phyloP scores from a whole-genome alignment of 179 eudicot genomes.

The Nepenthes alata region DNA sequence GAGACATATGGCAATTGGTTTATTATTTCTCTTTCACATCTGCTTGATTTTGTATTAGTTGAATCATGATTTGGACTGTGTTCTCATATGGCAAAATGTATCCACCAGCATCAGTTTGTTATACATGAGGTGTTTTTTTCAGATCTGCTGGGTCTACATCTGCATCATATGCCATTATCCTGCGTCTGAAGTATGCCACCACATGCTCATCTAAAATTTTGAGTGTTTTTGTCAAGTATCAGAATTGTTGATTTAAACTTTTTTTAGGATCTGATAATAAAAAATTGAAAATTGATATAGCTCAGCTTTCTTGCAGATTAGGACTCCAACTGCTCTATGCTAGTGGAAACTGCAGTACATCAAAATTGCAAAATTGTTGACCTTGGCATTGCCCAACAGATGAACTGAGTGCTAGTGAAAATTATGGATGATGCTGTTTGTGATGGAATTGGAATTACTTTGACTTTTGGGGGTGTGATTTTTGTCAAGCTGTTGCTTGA shows the following conservation, averaged over 20 bases:
- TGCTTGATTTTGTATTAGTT: too few species aligned
- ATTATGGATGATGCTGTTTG: constrained; percentile 49
- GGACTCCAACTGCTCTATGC: constrained; percentile 97
- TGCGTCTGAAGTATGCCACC: too few species aligned
- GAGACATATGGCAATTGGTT: too few species aligned
- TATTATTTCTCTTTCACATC: too few species aligned
- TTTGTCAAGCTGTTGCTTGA: constrained; percentile 77
- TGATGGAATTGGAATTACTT: constrained; percentile 58
- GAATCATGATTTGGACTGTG: too few species aligned
- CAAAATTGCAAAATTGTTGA: constrained; percentile 65
- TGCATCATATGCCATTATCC: too few species aligned
- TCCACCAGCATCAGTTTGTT: too few species aligned
- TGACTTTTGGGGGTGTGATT: constrained; percentile 94
- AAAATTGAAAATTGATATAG: not conserved
- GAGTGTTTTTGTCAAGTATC: not conserved
- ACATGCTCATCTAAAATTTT: not conserved
- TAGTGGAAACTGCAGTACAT: constrained; percentile 67
- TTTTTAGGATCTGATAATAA: not conserved
- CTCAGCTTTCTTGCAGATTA: constrained; percentile 35
- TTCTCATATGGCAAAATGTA: too few species aligned
- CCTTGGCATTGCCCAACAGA: constrained; percentile 80
- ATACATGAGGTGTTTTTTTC: too few species aligned
- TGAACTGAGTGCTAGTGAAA: constrained; percentile 50
- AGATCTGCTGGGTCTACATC: too few species aligned
- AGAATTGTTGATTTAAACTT: too few species aligned